phyloP scores from a whole-genome alignment of 441 rosid genomes.

The Biscutella laevigata region DNA sequence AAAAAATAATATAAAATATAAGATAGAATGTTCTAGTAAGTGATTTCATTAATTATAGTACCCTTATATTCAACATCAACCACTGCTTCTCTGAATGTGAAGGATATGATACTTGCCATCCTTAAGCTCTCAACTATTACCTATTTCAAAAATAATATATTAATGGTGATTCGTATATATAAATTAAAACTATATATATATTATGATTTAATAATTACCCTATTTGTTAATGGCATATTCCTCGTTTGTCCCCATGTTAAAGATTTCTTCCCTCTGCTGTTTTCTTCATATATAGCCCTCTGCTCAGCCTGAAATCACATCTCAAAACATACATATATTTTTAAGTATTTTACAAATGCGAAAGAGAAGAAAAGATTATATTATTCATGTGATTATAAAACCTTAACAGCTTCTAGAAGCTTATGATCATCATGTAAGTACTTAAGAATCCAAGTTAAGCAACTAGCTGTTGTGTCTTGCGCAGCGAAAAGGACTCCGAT shows the following conservation, averaged over 20 bases:
- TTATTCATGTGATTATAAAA: slow-evolving; percentile 20
- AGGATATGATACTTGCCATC: slow-evolving; percentile 91
- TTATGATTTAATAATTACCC: slow-evolving; percentile 33
- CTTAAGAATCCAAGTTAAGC: slow-evolving; percentile 79
- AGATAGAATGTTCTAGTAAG: slow-evolving; percentile 25
- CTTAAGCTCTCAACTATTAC: slow-evolving; percentile 74
- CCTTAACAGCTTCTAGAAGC: slow-evolving; percentile 74
- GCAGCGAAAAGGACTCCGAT: slow-evolving; percentile 98
- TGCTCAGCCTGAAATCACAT: slow-evolving; percentile 61
- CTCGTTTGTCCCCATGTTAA: slow-evolving; percentile 77
- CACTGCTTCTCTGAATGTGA: slow-evolving; percentile 86
- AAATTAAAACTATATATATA: not conserved
- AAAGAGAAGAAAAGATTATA: not conserved
- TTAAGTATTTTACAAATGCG: not conserved
- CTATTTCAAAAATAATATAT: slow-evolving; percentile 28
- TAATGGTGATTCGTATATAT: not conserved
- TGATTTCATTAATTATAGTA: slow-evolving; percentile 19
- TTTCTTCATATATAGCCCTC: slow-evolving; percentile 39
- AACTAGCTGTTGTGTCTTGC: slow-evolving; percentile 90
- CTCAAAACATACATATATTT: not conserved
- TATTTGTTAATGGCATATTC: slow-evolving; percentile 67
- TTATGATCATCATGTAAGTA: slow-evolving; percentile 58
- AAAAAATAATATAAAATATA: not conserved
- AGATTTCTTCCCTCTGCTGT: slow-evolving; percentile 37
- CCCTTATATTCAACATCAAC: slow-evolving; percentile 89